These are phyloP conservation scores for Phaseolus coccineus DNA, from an alignment of 331 rosid species.

Conservation along the genomic window DNA sequence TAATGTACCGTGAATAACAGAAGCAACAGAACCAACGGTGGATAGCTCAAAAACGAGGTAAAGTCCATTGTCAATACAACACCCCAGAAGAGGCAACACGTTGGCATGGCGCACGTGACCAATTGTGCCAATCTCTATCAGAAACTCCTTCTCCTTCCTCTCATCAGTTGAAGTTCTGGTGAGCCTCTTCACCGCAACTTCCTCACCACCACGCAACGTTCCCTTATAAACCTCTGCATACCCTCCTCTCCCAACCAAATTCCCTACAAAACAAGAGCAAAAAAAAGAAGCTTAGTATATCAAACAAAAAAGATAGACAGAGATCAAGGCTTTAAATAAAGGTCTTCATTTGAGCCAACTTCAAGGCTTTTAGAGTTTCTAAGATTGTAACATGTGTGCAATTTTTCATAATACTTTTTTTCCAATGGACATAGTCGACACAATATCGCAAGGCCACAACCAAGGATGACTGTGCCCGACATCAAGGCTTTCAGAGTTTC, in stretches of 20 bases:
- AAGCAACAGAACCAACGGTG: conserved; percentile 79
- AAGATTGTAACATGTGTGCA: background rate
- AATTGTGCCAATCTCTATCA: conserved; percentile 88
- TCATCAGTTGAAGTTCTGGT: conserved; percentile 70
- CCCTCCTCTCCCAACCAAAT: conserved; percentile 88
- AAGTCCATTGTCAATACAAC: conserved; percentile 83
- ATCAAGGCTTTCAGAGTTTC: too few species aligned
- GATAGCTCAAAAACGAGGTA: conserved; percentile 79
- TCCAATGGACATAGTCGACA: too few species aligned
- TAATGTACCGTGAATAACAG: conserved; percentile 80
- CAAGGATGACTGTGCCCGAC: too few species aligned
- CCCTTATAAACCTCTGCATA: conserved; percentile 91
- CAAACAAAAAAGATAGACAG: conserved; percentile 31
- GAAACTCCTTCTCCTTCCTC: conserved; percentile 82
- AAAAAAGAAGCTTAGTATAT: background rate
- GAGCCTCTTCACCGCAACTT: conserved; percentile 85
- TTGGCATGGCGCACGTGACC: conserved; percentile 84
- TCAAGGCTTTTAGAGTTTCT: background rate
- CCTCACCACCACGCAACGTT: conserved; percentile 58
- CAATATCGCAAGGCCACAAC: too few species aligned
- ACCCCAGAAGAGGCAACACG: conserved; percentile 78
- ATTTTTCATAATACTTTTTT: background rate
- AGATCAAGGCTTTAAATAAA: background rate
- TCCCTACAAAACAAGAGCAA: conserved; percentile 52
- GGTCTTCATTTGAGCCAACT: background rate